phyloP scores from a whole-genome alignment of 208 protist genomes.

The Trypanosoma melophagium region DNA sequence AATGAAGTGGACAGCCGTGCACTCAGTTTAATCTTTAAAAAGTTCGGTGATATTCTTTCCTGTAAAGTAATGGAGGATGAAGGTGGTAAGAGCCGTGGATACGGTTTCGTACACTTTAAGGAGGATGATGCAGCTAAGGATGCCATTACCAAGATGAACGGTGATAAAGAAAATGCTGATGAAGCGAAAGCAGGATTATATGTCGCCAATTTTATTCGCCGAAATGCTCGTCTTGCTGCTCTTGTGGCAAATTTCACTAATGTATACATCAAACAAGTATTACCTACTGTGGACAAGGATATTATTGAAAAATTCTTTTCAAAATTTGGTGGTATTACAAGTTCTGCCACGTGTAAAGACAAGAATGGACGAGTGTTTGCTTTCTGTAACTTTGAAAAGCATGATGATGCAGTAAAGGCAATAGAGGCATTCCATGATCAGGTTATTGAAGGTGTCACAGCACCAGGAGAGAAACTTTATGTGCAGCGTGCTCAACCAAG shows the following conservation, averaged over 20 bases:
- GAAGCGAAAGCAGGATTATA: conserved; percentile 91
- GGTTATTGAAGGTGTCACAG: conserved; percentile 80
- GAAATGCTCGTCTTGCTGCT: conserved; percentile 90
- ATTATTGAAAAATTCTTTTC: conserved; percentile 93
- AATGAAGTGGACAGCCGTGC: conserved; percentile 95
- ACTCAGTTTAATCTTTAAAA: conserved; percentile 97
- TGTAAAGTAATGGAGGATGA: conserved; percentile 96
- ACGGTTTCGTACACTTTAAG: conserved; percentile 99
- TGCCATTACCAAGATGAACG: conserved; percentile 97
- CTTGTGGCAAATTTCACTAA: conserved; percentile 97
- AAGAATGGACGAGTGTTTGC: conserved; percentile 94
- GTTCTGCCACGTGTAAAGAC: conserved; percentile 86
- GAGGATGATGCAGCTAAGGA: conserved; percentile 92
- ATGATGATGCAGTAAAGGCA: conserved; percentile 94
- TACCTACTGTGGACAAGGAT: conserved; percentile 87
- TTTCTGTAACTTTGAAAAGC: conserved; percentile 98
- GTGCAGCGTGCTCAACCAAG: conserved; percentile 87
- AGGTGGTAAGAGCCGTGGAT: conserved; percentile 94
- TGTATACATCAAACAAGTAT: conserved; percentile 98
- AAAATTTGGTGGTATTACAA: conserved; percentile 95
- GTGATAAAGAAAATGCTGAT: conserved; percentile 91
- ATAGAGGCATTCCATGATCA: conserved; percentile 91
- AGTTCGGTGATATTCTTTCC: conserved; percentile 98
- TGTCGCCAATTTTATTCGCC: conserved; percentile 95
- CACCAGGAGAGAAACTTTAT: conserved; percentile 79